Conservation (phyloP, 148 eudicot genomes). For the Cornus kousa region DNA sequence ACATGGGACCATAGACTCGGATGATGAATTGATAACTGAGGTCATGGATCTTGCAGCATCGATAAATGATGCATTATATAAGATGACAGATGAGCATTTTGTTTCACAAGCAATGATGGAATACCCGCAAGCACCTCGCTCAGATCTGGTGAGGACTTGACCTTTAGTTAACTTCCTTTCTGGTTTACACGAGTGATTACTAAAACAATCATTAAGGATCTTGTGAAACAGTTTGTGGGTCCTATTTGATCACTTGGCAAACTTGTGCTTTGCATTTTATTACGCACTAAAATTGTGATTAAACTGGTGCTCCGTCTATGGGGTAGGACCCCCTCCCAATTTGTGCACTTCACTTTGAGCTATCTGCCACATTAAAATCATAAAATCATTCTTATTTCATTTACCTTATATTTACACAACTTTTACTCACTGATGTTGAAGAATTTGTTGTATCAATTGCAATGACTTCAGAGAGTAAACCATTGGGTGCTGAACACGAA, state of each 20-base stretch:
- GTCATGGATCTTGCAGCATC: conserved; percentile 47
- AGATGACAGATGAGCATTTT: conserved; percentile 53
- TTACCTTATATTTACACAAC: neutral
- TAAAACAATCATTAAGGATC: neutral
- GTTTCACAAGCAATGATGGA: conserved; percentile 69
- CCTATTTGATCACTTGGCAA: neutral
- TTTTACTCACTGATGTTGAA: neutral
- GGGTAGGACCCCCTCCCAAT: neutral
- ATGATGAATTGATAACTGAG: conserved; percentile 33
- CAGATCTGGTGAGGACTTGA: conserved; percentile 53
- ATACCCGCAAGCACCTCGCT: conserved; percentile 77
- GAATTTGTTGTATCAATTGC: neutral
- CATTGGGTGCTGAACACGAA: conserved; percentile 10
- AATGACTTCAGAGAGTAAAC: neutral
- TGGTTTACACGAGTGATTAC: neutral
- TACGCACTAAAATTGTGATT: neutral
- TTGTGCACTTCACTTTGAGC: neutral
- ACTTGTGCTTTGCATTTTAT: neutral
- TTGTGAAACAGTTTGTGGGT: neutral
- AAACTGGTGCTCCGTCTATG: neutral
- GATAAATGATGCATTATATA: conserved; percentile 38
- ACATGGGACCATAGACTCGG: conserved; percentile 22
- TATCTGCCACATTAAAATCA: neutral
- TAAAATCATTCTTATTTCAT: neutral
- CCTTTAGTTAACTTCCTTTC: neutral